A percentile compares a stretch with the other conserved stretches of the same genome.
These are phyloP conservation scores for Umbelopsis ramanniana DNA, from an alignment of 192 early-diverging fungal genomes.

Conservation along the genomic window DNA sequence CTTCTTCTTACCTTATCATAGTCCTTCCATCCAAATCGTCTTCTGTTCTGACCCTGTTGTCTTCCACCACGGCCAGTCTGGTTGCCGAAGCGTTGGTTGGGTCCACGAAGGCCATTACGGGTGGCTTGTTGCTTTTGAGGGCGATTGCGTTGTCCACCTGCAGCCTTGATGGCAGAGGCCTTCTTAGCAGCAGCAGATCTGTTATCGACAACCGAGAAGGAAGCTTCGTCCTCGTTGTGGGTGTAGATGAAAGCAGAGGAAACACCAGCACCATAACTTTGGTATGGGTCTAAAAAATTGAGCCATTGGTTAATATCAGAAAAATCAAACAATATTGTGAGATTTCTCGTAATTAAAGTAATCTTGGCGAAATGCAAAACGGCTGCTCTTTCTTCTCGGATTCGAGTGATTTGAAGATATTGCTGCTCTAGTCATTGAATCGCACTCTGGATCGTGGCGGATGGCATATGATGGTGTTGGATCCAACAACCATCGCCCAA, in stretches of 20 bases:
- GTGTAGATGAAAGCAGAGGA: conserved; percentile 88
- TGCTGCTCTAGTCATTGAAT: background rate
- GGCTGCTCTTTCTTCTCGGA: too few species aligned
- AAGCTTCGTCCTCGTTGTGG: conserved; percentile 89
- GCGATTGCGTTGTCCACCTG: conserved; percentile 49
- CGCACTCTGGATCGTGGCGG: background rate
- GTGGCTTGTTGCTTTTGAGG: conserved; percentile 47
- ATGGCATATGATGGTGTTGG: background rate
- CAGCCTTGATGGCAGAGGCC: conserved; percentile 52
- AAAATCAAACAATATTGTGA: background rate
- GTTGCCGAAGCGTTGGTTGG: conserved; percentile 44
- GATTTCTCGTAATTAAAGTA: too few species aligned
- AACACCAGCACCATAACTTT: conserved; percentile 85
- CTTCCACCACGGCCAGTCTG: conserved; percentile 8
- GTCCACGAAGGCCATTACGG: conserved; percentile 41
- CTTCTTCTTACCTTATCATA: conserved; percentile 42
- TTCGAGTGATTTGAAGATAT: too few species aligned
- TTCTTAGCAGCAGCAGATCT: conserved; percentile 71
- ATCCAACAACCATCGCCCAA: background rate
- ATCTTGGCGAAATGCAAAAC: too few species aligned
- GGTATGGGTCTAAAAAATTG: conserved; percentile 53
- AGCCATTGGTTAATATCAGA: background rate
- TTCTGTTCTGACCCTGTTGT: conserved; percentile 31
- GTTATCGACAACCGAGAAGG: conserved; percentile 93
- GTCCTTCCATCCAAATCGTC: conserved; percentile 50